Conservation (phyloP, 2,329 filamentous ascomycete species). For the Pseudocercospora pini-densiflorae region DNA sequence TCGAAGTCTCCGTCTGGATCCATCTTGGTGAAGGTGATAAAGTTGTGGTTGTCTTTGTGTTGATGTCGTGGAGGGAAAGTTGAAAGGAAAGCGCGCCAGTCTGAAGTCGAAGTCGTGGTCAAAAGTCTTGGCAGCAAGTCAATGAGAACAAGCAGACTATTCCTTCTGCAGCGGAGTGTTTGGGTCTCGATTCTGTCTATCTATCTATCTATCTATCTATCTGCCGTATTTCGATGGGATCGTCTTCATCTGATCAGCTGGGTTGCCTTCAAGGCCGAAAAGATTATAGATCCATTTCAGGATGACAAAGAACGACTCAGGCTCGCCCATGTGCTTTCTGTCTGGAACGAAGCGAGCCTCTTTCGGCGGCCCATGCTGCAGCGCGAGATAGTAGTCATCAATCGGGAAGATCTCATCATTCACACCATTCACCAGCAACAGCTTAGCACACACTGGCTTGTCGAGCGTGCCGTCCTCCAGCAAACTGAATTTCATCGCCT, state of each 20-base stretch:
- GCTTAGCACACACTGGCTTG: slow-evolving; percentile 50
- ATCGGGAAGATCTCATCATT: slow-evolving; percentile 67
- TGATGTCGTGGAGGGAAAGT: not conserved
- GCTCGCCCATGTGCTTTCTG: slow-evolving; percentile 58
- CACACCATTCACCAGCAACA: slow-evolving; percentile 62
- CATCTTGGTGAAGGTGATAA: slow-evolving; percentile 13
- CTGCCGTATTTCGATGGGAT: slow-evolving; percentile 45
- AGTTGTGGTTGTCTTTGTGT: not conserved
- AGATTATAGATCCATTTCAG: slow-evolving; percentile 55
- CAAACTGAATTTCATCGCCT: slow-evolving; percentile 58
- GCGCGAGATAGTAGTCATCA: slow-evolving; percentile 61
- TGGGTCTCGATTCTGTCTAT: not conserved
- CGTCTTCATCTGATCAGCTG: slow-evolving; percentile 51
- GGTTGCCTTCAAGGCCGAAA: slow-evolving; percentile 50
- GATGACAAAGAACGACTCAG: slow-evolving; percentile 54
- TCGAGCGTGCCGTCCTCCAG: slow-evolving; percentile 61
- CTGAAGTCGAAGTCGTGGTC: not conserved
- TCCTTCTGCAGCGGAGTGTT: not conserved
- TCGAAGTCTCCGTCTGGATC: slow-evolving; percentile 41
- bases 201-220: slow-evolving; percentile 10
- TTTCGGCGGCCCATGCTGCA: slow-evolving; percentile 59
- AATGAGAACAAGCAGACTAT: not conserved
- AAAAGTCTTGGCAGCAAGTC: not conserved
- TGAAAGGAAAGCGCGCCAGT: not conserved
- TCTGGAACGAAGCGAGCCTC: slow-evolving; percentile 52